Evolutionary conservation across 2,329 filamentous ascomycete genomes (phyloP).

Genomic region (Hirsutella minnesotensis): DNA sequence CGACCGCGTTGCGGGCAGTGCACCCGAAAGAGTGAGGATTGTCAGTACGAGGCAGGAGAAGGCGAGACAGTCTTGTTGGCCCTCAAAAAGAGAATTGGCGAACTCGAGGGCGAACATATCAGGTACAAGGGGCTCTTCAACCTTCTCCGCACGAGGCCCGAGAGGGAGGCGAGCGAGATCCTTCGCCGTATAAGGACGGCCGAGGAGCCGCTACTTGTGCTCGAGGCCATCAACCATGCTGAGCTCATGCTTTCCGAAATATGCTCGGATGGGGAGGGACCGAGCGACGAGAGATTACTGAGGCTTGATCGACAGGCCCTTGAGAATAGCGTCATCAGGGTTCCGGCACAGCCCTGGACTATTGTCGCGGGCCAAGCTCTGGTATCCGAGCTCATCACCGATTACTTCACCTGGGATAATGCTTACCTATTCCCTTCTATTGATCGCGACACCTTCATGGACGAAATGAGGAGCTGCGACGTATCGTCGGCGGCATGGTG

Average conservation of each 20-base stretch:
- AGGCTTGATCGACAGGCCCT: not conserved
- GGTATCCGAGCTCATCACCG: not conserved
- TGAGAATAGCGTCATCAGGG: not conserved
- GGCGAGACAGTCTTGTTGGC: not conserved
- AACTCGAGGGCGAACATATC: not conserved
- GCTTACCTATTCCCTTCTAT: not conserved
- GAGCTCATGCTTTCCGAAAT: constrained; percentile 1
- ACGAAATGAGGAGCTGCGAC: not conserved
- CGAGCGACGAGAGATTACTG: not conserved
- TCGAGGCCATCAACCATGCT: not conserved
- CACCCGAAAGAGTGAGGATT: not conserved
- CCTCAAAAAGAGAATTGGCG: not conserved
- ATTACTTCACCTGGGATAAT: constrained; percentile 1
- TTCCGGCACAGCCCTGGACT: not conserved
- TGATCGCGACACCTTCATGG: constrained; percentile 1
- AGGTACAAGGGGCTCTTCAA: constrained; percentile 1
- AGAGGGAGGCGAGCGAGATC: constrained; percentile 1
- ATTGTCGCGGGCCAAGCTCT: not conserved
- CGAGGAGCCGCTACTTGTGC: not conserved
- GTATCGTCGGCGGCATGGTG: not conserved
- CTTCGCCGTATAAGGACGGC: not conserved
- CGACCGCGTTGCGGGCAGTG: not conserved
- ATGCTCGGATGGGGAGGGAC: no score
- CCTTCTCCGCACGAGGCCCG: not conserved
- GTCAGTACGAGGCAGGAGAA: not conserved